Percentiles rank a stretch among this genome's conserved stretches.
phyloP scores from a whole-genome alignment of 306 rosid species.

The Castanea sativa region DNA sequence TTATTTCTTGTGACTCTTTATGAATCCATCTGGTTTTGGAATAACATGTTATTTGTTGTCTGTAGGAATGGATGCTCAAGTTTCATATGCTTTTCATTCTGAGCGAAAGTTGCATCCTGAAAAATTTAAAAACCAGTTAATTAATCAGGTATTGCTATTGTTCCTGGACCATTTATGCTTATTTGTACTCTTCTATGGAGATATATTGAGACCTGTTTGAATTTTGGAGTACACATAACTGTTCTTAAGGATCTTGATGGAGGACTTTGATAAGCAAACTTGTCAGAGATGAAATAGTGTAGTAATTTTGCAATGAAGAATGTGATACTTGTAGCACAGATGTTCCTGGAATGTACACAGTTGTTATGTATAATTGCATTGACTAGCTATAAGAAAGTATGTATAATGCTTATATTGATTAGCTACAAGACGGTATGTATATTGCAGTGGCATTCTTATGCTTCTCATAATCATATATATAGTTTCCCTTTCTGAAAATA shows the following conservation, averaged over 20 bases:
- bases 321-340: neutral
- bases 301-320: neutral
- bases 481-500: neutral
- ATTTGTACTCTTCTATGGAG: neutral
- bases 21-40: neutral
- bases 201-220: neutral
- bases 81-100: slow-evolving; percentile 92
- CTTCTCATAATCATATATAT: neutral
- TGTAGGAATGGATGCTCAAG: slow-evolving; percentile 98
- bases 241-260: neutral
- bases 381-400: neutral
- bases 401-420: neutral
- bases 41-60: slow-evolving; percentile 5
- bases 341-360: neutral
- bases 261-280: neutral
- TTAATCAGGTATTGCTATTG: slow-evolving; percentile 62
- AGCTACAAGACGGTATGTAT: neutral
- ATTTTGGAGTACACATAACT: neutral
- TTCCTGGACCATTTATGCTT: slow-evolving; percentile 2
- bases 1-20: neutral
- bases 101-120: slow-evolving; percentile 92
- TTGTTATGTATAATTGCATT: neutral
- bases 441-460: neutral
- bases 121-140: slow-evolving; percentile 80
- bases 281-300: neutral